A percentile compares a stretch with the other conserved stretches of the same genome.
phyloP scores from a whole-genome alignment of 2,329 filamentous ascomycete species.

The Fusarium nematophilum region DNA sequence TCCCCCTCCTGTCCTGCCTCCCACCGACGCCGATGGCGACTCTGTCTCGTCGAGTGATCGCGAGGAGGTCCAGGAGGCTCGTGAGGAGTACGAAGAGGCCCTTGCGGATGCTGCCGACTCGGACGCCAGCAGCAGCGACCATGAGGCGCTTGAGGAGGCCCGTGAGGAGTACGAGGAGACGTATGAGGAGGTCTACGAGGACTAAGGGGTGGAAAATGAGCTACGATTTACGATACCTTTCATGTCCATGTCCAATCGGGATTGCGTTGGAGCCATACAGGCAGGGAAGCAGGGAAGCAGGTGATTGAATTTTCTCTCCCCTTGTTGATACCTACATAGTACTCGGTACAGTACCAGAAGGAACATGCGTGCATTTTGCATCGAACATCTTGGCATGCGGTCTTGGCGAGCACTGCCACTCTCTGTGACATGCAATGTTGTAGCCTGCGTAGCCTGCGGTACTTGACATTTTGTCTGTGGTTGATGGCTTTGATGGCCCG shows the following conservation, averaged over 20 bases:
- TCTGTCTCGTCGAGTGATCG: constrained; percentile 57
- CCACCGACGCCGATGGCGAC: constrained; percentile 54
- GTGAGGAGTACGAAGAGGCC: constrained; percentile 58
- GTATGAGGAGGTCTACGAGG: constrained; percentile 44
- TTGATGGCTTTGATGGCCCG: background rate
- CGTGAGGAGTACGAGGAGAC: constrained; percentile 60
- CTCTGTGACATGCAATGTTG: no score
- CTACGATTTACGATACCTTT: constrained; percentile 40
- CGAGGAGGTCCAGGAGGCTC: constrained; percentile 56
- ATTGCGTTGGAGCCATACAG: constrained; percentile 24
- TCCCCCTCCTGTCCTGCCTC: constrained; percentile 52
- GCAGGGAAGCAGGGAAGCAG: constrained; percentile 26
- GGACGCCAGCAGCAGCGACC: constrained; percentile 62
- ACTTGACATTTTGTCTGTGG: background rate
- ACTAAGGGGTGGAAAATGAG: constrained; percentile 28
- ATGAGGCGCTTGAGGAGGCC: constrained; percentile 64
- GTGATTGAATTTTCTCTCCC: constrained; percentile 19
- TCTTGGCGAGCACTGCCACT: constrained; percentile 7
- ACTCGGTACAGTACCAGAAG: constrained; percentile 24
- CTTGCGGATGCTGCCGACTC: constrained; percentile 53
- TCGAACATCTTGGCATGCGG: constrained; percentile 7
- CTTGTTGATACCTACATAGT: constrained; percentile 34
- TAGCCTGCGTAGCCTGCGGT: no score
- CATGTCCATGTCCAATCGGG: constrained; percentile 26
- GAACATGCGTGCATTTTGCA: constrained; percentile 12